phyloP scores from a whole-genome alignment of 2,329 filamentous ascomycete species.

The Fusarium keratoplasticum region DNA sequence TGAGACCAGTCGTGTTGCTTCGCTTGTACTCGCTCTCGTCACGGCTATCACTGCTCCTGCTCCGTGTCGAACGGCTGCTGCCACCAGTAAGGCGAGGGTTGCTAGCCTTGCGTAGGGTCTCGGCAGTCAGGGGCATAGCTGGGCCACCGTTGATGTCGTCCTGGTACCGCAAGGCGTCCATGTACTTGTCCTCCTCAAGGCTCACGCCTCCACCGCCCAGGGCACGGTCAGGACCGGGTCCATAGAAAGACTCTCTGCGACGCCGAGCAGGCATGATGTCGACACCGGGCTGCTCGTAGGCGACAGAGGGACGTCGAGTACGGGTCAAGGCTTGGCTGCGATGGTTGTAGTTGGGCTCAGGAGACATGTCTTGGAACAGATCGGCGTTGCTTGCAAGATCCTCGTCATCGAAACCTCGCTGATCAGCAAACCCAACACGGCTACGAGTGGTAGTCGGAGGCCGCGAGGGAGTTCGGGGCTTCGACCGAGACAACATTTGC shows the following conservation, averaged over 20 bases:
- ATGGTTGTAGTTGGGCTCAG: slow-evolving; percentile 49
- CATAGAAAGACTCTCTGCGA: slow-evolving; percentile 57
- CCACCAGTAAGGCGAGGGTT: slow-evolving; percentile 56
- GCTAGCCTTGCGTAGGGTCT: slow-evolving; percentile 63
- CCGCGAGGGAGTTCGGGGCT: slow-evolving; percentile 49
- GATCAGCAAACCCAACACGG: slow-evolving; percentile 48
- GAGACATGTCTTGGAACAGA: slow-evolving; percentile 55
- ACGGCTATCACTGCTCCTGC: slow-evolving; percentile 69
- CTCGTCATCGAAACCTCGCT: slow-evolving; percentile 53
- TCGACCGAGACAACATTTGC: slow-evolving; percentile 42
- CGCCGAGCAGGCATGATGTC: slow-evolving; percentile 53
- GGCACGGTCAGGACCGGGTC: slow-evolving; percentile 50
- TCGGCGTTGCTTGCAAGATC: slow-evolving; percentile 50
- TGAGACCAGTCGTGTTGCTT: slow-evolving; percentile 71
- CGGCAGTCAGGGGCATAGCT: slow-evolving; percentile 64
- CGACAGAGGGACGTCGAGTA: slow-evolving; percentile 49
- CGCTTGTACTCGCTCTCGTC: slow-evolving; percentile 73
- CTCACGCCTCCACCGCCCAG: slow-evolving; percentile 49
- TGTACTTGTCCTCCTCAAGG: slow-evolving; percentile 54
- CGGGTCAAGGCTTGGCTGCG: slow-evolving; percentile 48
- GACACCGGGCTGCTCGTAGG: slow-evolving; percentile 54
- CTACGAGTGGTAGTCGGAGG: slow-evolving; percentile 47
- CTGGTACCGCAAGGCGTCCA: slow-evolving; percentile 60
- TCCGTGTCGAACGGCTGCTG: slow-evolving; percentile 68
- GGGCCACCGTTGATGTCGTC: slow-evolving; percentile 61